Evolutionary conservation across 306 rosid genomes (phyloP), one percentile per base, ranked within the genome.

Genomic region (Vachellia collinsii): DNA sequence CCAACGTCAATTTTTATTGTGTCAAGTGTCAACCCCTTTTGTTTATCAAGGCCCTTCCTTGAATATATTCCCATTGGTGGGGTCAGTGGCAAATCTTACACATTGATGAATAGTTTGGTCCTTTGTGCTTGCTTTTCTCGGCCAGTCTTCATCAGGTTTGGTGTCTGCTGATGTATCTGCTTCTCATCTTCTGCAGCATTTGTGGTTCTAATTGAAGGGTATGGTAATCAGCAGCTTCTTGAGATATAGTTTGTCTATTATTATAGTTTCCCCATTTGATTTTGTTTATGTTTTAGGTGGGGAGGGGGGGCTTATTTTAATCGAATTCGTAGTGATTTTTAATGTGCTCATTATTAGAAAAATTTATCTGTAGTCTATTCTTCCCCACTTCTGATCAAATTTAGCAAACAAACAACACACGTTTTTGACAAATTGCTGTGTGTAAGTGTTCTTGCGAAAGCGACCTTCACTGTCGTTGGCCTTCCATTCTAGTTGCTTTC

Each of bases 61-160:
- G 14, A 14, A 54, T 63, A 22, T 16, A 37, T 29, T 61, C 53
- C 11, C 22, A n/a, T 66, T 74, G 72, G 87, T 84, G 51, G 88
- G 90, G 86, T 48, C 86, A 34, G 34, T 85, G 41, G 56, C 62
- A 81, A 82, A 78, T 79, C 84, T 82, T 38, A 36, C 44, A 54
- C 46, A 46, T 75, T 29, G 34, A 34, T 81, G 51, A 66, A 75
- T 71, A 56, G 75, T 44, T 39, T 50, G 53, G 11, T 66, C 50
- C 36, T 61, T n/a, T 7, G 14, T 9, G 62, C 77, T 47, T 54
- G 20, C 61, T 59, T 68, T 39, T 61, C 44, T 39, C 77, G 72
- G 51, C 76, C 22, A 62, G 81, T 88, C 70, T 51, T 71, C 82
- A 71, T 85, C 85, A 78, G 43, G 19, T 42, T 76, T 81, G 54